Evolutionary conservation across 2,329 filamentous ascomycete species (phyloP).

Genomic region (Paraphoma chrysanthemicola): DNA sequence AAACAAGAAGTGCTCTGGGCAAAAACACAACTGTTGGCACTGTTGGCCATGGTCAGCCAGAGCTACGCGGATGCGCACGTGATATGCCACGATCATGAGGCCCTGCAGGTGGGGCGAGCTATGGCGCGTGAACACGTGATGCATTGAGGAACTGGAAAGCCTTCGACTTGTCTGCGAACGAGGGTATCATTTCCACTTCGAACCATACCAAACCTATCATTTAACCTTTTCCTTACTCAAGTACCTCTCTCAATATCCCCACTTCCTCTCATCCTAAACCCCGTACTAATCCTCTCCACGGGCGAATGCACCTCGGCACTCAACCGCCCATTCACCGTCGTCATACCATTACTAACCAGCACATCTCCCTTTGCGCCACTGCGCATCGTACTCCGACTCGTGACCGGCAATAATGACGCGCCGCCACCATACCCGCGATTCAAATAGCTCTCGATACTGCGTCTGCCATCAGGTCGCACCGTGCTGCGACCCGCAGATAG

Average conservation of each 20-base stretch:
- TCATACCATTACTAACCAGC: constrained; percentile 11
- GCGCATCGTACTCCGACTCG: constrained; percentile 38
- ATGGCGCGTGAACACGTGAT: background rate
- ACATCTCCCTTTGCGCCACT: constrained; percentile 20
- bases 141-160: too few relatives aligned
- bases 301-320: constrained; percentile 27
- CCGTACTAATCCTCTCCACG: constrained; percentile 40
- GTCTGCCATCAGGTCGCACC: constrained; percentile 24
- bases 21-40: too few relatives aligned
- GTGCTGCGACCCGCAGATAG: constrained; percentile 35
- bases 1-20: too few relatives aligned
- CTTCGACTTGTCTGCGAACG: too few relatives aligned
- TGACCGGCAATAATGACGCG: constrained; percentile 33
- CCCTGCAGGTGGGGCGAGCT: background rate
- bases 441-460: constrained; percentile 40
- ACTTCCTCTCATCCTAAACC: constrained; percentile 43
- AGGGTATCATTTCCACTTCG: background rate
- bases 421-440: constrained; percentile 20
- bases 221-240: background rate
- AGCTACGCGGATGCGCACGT: too few relatives aligned
- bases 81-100: too few relatives aligned
- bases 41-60: too few relatives aligned
- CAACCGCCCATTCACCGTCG: constrained; percentile 15
- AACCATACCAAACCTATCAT: background rate
- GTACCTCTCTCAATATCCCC: constrained; percentile 31